These are phyloP conservation scores for Phyllosticta paracitricarpa DNA, from an alignment of 2,329 filamentous ascomycete species.

Conservation along the genomic window DNA sequence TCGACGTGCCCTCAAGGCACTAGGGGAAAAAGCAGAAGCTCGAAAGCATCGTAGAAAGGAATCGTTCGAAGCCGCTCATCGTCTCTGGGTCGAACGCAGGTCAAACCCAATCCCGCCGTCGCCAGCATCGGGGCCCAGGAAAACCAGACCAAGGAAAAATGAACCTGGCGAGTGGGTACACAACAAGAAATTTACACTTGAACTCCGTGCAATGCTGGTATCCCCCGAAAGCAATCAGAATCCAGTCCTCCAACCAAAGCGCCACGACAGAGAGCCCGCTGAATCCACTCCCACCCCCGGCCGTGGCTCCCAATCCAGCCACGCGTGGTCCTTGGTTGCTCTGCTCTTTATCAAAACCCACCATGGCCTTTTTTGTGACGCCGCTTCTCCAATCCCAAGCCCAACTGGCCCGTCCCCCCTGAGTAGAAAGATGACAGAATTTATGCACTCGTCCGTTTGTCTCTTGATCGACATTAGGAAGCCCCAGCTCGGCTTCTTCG, in stretches of 20 bases:
- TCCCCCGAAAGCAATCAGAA: slow-evolving; percentile 4
- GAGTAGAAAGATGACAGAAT: not conserved
- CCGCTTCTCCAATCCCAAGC: not conserved
- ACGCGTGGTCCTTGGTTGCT: not conserved
- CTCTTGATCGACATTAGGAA: not conserved
- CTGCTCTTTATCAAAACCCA: not conserved
- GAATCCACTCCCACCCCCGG: not conserved
- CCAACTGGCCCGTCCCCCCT: not conserved
- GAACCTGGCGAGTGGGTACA: not conserved
- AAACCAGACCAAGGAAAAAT: not conserved
- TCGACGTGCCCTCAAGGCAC: not conserved
- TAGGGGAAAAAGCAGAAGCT: not conserved
- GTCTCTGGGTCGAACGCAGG: not conserved
- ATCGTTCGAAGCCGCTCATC: not conserved
- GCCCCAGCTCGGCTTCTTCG: not conserved
- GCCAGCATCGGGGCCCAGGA: not conserved
- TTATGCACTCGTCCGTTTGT: not conserved
- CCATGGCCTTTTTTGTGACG: not conserved
- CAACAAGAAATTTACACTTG: slow-evolving; percentile 4
- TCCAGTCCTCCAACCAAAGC: not conserved
- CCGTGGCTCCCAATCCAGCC: not conserved
- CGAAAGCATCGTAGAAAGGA: not conserved
- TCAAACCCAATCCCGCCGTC: not conserved
- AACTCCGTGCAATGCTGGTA: slow-evolving; percentile 11
- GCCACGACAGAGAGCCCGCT: not conserved